Conservation (phyloP, 768 basidiomycete genomes). For the Pleurotus cornucopiae region DNA sequence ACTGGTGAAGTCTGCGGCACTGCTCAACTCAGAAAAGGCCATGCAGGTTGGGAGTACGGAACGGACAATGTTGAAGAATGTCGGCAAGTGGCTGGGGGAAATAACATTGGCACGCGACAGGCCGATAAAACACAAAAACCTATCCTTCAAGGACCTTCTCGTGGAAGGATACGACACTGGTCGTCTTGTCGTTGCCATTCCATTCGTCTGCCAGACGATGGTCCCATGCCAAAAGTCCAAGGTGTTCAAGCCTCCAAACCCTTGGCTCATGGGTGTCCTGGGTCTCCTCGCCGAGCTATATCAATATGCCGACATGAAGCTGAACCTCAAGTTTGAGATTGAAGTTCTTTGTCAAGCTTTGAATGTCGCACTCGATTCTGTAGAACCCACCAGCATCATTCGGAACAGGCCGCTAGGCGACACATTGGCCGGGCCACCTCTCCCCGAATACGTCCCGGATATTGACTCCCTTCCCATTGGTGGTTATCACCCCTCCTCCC, state of each 20-base stretch:
- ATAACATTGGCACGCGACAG: constrained; percentile 90
- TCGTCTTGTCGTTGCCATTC: constrained; percentile 89
- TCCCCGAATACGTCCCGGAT: constrained; percentile 78
- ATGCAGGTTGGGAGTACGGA: constrained; percentile 76
- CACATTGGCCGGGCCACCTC: constrained; percentile 50
- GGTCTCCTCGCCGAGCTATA: constrained; percentile 93
- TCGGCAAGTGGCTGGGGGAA: constrained; percentile 91
- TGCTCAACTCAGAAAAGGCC: constrained; percentile 91
- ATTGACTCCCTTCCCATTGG: constrained; percentile 78
- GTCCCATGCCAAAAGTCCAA: constrained; percentile 86
- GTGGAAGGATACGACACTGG: constrained; percentile 93
- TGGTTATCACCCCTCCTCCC: constrained; percentile 52
- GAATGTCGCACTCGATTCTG: constrained; percentile 77
- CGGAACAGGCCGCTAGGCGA: constrained; percentile 69
- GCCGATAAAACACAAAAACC: constrained; percentile 88
- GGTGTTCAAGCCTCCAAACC: constrained; percentile 95
- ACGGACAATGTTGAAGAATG: constrained; percentile 84
- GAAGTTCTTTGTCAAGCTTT: constrained; percentile 93
- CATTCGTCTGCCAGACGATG: constrained; percentile 96
- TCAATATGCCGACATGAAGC: constrained; percentile 91
- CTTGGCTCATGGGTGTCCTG: constrained; percentile 97
- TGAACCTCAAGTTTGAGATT: constrained; percentile 98
- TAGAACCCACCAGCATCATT: constrained; percentile 82
- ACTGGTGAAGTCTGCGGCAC: constrained; percentile 73
- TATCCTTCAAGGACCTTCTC: constrained; percentile 97